Evolutionary conservation across 371 early-diverging fungal species (phyloP).

Genomic region (Rhizopus stolonifer): DNA sequence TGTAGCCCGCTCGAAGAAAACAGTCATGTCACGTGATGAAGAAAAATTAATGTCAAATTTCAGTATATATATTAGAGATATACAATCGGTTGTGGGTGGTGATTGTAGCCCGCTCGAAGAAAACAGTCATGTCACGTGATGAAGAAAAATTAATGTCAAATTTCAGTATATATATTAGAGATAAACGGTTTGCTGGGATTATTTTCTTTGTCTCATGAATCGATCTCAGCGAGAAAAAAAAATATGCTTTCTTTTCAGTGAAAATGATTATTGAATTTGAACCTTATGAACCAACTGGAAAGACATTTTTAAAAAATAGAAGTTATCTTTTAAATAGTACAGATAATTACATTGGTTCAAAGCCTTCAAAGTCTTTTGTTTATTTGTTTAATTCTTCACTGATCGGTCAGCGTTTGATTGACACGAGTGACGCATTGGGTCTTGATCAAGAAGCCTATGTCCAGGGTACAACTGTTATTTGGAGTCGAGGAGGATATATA

Average conservation of each 20-base stretch:
- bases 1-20: too few species aligned
- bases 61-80: too few species aligned
- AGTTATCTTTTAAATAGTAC: conserved; percentile 8
- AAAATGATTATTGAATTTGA: conserved; percentile 17
- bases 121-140: too few species aligned
- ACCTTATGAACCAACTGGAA: conserved; percentile 21
- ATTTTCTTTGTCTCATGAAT: too few species aligned
- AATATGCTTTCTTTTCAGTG: neutral
- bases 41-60: too few species aligned
- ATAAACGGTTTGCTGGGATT: too few species aligned
- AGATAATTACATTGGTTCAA: neutral
- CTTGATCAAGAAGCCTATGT: conserved; percentile 46
- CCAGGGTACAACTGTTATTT: conserved; percentile 45
- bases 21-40: too few species aligned
- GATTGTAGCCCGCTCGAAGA: too few species aligned
- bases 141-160: too few species aligned
- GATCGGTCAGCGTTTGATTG: conserved; percentile 6
- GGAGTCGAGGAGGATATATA: conserved; percentile 45
- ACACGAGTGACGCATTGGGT: neutral
- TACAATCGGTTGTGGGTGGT: too few species aligned
- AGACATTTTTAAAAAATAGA: conserved; percentile 2
- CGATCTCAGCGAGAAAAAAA: too few species aligned
- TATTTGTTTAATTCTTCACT: conserved; percentile 2
- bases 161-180: too few species aligned
- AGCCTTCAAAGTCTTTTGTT: conserved; percentile 1